phyloP scores from a whole-genome alignment of 164 flowering plant species.

The Dillenia suffruticosa region DNA sequence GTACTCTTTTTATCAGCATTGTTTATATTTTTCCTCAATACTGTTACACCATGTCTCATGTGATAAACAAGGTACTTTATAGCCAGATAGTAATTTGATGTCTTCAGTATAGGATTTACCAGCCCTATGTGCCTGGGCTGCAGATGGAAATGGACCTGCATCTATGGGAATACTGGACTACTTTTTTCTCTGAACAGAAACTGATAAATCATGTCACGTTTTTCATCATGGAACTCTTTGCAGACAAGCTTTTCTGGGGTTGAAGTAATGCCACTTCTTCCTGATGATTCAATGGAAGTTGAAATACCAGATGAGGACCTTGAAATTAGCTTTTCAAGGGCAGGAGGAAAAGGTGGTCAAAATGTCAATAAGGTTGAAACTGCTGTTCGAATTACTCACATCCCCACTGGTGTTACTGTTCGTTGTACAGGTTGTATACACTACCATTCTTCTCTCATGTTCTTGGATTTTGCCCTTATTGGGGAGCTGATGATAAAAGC shows the following conservation, averaged over 20 bases:
- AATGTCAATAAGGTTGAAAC: constrained; percentile 97
- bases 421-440: constrained; percentile 72
- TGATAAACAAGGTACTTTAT: no score
- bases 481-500: no score
- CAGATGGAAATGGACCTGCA: no score
- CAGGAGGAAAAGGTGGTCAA: constrained; percentile 98
- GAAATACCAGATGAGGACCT: constrained; percentile 97
- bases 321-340: constrained; percentile 77
- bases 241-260: constrained; percentile 98
- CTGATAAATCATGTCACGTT: no score
- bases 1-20: no score
- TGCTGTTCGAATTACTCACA: constrained; percentile 94
- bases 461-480: no score
- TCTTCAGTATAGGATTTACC: not conserved
- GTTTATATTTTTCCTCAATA: no score
- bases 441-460: no score
- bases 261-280: constrained; percentile 98
- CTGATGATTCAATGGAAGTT: constrained; percentile 75
- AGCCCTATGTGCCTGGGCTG: not conserved
- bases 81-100: no score
- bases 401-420: constrained; percentile 90
- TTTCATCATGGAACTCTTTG: not conserved
- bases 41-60: no score
- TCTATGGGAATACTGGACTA: no score
- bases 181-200: no score